Base-by-base conservation (phyloP, 108 stramenopile genomes). In the Pseudonitzschia delicatissima region DNA sequence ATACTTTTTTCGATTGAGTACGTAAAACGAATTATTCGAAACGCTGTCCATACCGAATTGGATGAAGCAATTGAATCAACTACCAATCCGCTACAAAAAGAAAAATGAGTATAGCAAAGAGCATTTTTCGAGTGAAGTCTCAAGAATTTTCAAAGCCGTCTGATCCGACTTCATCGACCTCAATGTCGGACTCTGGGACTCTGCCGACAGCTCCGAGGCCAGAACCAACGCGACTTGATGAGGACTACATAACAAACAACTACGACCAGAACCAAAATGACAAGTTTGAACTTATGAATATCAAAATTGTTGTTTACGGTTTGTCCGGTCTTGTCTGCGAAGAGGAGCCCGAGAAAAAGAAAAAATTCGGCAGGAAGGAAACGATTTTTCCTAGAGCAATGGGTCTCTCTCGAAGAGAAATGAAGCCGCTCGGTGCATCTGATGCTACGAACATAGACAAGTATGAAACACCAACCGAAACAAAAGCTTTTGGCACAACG, bases 271-370 rank as follows among this genome's bases (percentile, higher is more conserved):
- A 66, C 17, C 58, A 67, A 17, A 45, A 53, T 3, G 68, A 66
- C 25, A 67, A 79, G 28, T 75, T 75, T 50, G 70, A 80, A 6
- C 66, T 80, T 4, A 75, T 80, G 74, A 62, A 80, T 72, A 60
- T 75, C 7, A 68, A 57, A 5, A 60, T 80, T 28, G 71, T 72
- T 4, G 36, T 80, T 12, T 72, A 72, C 50, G 67, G 79, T n/a
- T 42, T 80, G 18, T 61, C 65, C 35, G 79, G 79, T 13, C 29
- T 80, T 23, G 34, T 72, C 48, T 71, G 68, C 32, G 71, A 72
- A 44, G 70, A 73, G 34, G 39, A 57, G 20, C 13, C 15, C 45
- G 48, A 73, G 51, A 28, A 12, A 39, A 57, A 34, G 35, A 34
- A 23, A 47, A 48, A 15, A 59, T 58, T 66, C 37, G 59, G 62